Percentiles rank a stretch among this genome's conserved stretches.
Conservation (phyloP, 176 grass and related monocot genomes). For the Avena insularis region DNA sequence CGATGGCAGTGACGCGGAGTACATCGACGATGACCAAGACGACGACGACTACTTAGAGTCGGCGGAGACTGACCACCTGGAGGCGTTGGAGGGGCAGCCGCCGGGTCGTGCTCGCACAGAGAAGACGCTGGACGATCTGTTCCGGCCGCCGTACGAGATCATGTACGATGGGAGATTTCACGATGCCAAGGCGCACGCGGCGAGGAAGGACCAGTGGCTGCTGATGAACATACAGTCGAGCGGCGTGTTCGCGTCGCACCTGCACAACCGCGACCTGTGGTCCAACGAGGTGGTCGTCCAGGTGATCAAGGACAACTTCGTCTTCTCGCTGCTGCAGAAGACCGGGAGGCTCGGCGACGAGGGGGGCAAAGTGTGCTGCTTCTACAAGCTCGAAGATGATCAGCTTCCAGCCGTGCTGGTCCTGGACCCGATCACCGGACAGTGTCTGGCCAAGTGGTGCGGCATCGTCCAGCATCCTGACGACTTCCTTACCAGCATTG, state of each 20-base stretch:
- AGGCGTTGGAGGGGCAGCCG: background rate
- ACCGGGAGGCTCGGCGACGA: background rate
- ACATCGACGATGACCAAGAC: background rate
- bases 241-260: slow-evolving; percentile 10
- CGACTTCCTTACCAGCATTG: background rate
- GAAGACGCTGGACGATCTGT: background rate
- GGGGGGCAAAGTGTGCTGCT: slow-evolving; percentile 23
- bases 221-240: slow-evolving; percentile 18
- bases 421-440: slow-evolving; percentile 52
- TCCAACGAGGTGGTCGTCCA: background rate
- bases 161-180: slow-evolving; percentile 25
- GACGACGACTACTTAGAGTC: background rate
- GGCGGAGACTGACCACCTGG: background rate
- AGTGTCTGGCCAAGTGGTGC: slow-evolving; percentile 25
- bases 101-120: too few relatives aligned
- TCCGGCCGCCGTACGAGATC: background rate
- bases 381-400: background rate
- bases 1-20: background rate
- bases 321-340: slow-evolving; percentile 11
- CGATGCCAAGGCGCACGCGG: slow-evolving; percentile 28
- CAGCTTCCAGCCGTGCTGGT: slow-evolving; percentile 45
- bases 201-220: slow-evolving; percentile 24
- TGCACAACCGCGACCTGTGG: slow-evolving; percentile 51
- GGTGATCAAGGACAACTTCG: slow-evolving; percentile 20
- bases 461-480: slow-evolving; percentile 26